Evolutionary conservation across 2,329 filamentous ascomycete genomes (phyloP), one percentile per base, ranked within the genome.

Genomic region (Biscogniauxia mediterranea): DNA sequence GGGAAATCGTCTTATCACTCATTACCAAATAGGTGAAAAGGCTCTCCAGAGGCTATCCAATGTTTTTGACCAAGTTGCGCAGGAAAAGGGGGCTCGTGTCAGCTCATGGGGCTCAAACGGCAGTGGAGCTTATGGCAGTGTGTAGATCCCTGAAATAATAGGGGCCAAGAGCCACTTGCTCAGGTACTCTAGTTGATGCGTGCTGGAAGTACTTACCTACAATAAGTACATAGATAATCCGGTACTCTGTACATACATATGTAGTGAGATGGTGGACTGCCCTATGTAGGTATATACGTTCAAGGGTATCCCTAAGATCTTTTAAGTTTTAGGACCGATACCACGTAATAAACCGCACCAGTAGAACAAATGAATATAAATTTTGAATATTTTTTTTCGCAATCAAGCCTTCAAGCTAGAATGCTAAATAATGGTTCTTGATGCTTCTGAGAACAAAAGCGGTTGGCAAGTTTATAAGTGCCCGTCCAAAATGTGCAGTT

Each of bases 21-120:
- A 66, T 21, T 71, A 71, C 55, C 73, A 89, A 77, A 83, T 89
- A 59, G 82, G 82, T 13, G 82, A 87, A 46, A 84, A 85, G 68
- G 85, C 84, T 1, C 78, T 89, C 54, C 65, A 71, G 49, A 77
- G 77, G 56, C 69, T 85, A 19, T 78, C 78, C 21, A 71, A 74
- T 32, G 74, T 83, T 7, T 84, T 85, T 68, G 71, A 77, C 52
- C 65, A 64, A 52, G 54, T 75, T 25, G 71, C 69, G 6, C 57
- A 58, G 17, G 73, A 73, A 59, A 70, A 61, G 28, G 63, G 56
- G n/a, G 23, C 71, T 76, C 73, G 83, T 81, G 32, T 19, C 21
- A 21, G 55, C 19, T 3, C 25, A 9, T 61, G 6, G 42, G 51
- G 32, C 26, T 26, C 15, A 54, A 58, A 54, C 3, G 20, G 42